Conservation (phyloP, 163 green algal genomes). For the Volvox carteri region DNA sequence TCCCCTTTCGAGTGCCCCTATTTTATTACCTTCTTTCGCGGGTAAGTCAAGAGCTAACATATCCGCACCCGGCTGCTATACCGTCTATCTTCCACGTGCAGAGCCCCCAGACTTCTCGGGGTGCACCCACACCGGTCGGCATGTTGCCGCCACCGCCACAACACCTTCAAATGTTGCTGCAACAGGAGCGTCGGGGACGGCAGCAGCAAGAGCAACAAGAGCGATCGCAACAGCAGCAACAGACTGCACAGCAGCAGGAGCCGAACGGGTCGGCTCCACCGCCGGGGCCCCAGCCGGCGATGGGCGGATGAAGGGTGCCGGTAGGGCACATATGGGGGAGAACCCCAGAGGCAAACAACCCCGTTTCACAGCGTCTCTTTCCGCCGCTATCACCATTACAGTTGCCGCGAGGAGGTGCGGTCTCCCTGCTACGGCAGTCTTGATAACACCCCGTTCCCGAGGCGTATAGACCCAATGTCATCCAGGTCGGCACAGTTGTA, state of each 20-base stretch:
- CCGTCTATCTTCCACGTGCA: too few species aligned
- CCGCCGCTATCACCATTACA: too few species aligned
- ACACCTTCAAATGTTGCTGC: not conserved
- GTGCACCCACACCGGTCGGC: slow-evolving; percentile 10
- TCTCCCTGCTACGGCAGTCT: too few species aligned
- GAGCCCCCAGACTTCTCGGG: slow-evolving; percentile 8
- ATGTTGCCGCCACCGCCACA: slow-evolving; percentile 16
- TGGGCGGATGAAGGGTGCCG: not conserved
- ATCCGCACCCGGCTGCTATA: too few species aligned
- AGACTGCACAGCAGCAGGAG: not conserved
- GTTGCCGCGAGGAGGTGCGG: too few species aligned
- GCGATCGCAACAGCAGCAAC: not conserved
- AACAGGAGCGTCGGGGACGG: not conserved
- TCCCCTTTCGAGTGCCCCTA: not conserved
- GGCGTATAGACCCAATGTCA: too few species aligned
- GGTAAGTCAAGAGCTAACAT: not conserved
- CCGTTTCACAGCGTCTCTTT: too few species aligned
- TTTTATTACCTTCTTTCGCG: not conserved
- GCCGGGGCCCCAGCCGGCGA: not conserved
- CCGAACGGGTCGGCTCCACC: not conserved
- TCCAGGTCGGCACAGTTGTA: too few species aligned
- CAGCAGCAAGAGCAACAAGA: not conserved
- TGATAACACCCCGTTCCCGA: too few species aligned
- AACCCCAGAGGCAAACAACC: too few species aligned
- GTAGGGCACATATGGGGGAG: too few species aligned